Evolutionary conservation across 352 stramenopile genomes (phyloP).

Genomic region (Peronosclerospora sorghi): DNA sequence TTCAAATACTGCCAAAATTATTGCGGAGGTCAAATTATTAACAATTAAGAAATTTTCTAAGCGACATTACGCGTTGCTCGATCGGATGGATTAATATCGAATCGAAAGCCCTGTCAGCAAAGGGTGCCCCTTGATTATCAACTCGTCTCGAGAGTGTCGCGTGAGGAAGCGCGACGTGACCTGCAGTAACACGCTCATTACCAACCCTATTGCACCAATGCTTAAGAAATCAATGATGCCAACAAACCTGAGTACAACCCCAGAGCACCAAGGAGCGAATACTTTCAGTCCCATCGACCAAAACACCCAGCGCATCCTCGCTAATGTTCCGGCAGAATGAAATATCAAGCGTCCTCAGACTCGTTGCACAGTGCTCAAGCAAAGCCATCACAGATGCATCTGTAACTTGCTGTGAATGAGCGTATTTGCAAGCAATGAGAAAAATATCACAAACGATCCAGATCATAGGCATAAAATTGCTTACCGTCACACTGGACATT

Average conservation of each 20-base stretch:
- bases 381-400: conserved; percentile 39
- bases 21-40: conserved; percentile 4
- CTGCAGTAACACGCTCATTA: conserved; percentile 10
- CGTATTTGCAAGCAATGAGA: neutral
- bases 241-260: conserved; percentile 62
- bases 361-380: conserved; percentile 35
- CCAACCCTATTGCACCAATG: neutral
- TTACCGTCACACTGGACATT: conserved; percentile 69
- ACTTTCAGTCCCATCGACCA: conserved; percentile 34
- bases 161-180: conserved; percentile 65
- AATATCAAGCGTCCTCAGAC: conserved; percentile 44
- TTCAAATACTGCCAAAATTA: conserved; percentile 2
- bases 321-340: conserved; percentile 68
- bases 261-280: conserved; percentile 46
- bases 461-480: conserved; percentile 1
- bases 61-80: too few species aligned
- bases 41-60: too few species aligned
- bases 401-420: conserved; percentile 34
- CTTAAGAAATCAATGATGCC: neutral
- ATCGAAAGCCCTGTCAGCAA: conserved; percentile 63
- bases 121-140: conserved; percentile 56
- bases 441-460: neutral
- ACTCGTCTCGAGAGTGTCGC: conserved; percentile 46
- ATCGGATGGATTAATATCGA: conserved; percentile 36
- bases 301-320: conserved; percentile 55